Evolutionary conservation across 1,139 yeast genomes (phyloP).

Genomic region (Geotrichum reessii): DNA sequence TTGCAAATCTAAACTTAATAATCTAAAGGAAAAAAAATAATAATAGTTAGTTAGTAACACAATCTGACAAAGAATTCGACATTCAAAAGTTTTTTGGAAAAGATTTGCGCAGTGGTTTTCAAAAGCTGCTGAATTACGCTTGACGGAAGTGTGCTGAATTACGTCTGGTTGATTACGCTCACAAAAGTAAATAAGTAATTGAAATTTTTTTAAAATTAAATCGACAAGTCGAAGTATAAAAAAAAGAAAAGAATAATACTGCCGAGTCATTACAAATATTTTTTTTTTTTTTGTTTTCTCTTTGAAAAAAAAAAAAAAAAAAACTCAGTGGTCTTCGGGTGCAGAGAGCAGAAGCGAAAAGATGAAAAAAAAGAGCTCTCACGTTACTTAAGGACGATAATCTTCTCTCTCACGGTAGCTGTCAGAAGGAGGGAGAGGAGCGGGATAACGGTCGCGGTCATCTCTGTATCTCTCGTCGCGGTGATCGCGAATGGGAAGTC

Average conservation of each 20-base stretch:
- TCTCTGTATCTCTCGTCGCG: conserved; percentile 23
- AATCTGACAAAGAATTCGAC: not conserved
- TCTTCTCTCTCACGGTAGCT: conserved; percentile 25
- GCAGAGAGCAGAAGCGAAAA: not conserved
- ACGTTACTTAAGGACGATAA: conserved; percentile 17
- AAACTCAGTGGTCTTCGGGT: not conserved
- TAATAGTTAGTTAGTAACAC: not conserved
- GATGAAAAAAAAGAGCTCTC: not conserved
- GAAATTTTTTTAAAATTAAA: not conserved
- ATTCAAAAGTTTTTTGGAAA: not conserved
- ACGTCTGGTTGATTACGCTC: not conserved
- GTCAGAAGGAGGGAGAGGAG: conserved; percentile 20
- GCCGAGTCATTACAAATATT: not conserved
- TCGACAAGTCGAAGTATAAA: not conserved
- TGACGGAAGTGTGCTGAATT: not conserved
- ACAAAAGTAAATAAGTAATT: not conserved
- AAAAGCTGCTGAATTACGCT: not conserved
- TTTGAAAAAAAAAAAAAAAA: too few relatives aligned
- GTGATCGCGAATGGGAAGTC: conserved; percentile 25
- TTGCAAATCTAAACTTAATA: not conserved
- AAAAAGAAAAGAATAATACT: not conserved
- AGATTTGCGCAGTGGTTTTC: not conserved
- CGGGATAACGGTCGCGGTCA: conserved; percentile 22
- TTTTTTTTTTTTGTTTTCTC: not conserved
- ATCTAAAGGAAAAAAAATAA: not conserved